Base-by-base conservation (phyloP, 1,284 basidiomycete species). In the Vanrija sp. region DNA sequence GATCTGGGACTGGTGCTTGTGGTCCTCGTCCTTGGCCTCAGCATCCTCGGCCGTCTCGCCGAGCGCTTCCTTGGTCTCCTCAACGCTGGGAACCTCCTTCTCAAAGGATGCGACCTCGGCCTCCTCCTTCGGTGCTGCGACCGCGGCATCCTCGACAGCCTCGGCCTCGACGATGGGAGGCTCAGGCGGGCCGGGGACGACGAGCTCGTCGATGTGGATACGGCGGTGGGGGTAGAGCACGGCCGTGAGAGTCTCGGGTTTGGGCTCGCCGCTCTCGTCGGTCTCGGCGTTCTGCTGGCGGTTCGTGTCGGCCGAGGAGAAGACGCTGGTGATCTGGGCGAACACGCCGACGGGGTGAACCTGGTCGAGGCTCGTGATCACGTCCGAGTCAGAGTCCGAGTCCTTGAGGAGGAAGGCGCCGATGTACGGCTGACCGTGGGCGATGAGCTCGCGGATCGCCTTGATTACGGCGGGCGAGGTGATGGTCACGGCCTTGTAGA, bases 371-470 rank as follows among this genome's bases (percentile, higher is more conserved):
- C 89, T 87, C 60, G 88, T 89, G 68, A 98, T 96, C 56, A 95
- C 84, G 75, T 98, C 96, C 66, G 87, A 88, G 76, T 98, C 95
- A 55, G 87, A 83, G 64, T 92, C 86, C 64, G 93, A 90, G 73
- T 98, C 93, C 80, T 97, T 98, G 68, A 98, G 86, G 43, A 98
- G 78, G 81, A 98, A 98, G 23, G 95, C 96, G 56, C 96, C 95
- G 58, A 99, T 85, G 77, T 98, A 98, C 0, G 94, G 94, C 76
- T 98, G 95, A 3, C 95, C 94, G 50, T 92, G 89, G 69, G 89
- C 87, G 83, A 97, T 90, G 82, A 95, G 90, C 70, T 98, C 93
- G 78, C 94, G 91, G 71, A 98, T 91, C 6, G 93, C 93, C 18
- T 88, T 86, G 58, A 98, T 94, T 38, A 98, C 95, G 0, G 86